Evolutionary conservation across 1,284 basidiomycete species (phyloP).

Genomic region (Ganoderma resinaceum): DNA sequence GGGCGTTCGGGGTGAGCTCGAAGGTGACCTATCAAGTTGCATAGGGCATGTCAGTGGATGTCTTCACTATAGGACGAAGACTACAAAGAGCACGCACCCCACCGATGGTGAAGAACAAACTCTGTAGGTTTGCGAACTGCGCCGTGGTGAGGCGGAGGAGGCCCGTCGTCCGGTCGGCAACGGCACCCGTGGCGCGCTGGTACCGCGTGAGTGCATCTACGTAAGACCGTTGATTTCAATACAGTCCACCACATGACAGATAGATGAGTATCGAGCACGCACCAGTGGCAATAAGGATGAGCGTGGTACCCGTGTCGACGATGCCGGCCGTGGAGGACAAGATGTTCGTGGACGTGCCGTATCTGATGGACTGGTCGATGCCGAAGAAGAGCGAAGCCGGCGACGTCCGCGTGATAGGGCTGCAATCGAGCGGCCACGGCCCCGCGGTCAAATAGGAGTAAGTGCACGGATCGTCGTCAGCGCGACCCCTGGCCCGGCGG

Average conservation of each 20-base stretch:
- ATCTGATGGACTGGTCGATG: conserved; percentile 64
- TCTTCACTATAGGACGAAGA: neutral
- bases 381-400: conserved; percentile 67
- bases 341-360: conserved; percentile 52
- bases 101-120: conserved; percentile 51
- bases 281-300: conserved; percentile 47
- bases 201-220: conserved; percentile 45
- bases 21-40: conserved; percentile 40
- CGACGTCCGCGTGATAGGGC: conserved; percentile 52
- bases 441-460: neutral
- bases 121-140: conserved; percentile 47
- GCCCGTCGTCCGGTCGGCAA: conserved; percentile 45
- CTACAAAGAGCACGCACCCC: conserved; percentile 36
- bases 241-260: neutral
- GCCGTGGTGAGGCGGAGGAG: conserved; percentile 46
- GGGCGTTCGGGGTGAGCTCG: conserved; percentile 53
- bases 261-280: conserved; percentile 4
- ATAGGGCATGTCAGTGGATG: conserved; percentile 3
- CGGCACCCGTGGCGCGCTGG: conserved; percentile 45
- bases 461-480: neutral
- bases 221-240: neutral
- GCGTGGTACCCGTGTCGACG: conserved; percentile 63
- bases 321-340: conserved; percentile 61
- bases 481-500: too few relatives aligned
- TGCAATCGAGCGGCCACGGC: conserved; percentile 29